Evolutionary conservation across 2,329 filamentous ascomycete genomes (phyloP), one percentile per base, ranked within the genome.

Genomic region (Fusarium sp.): DNA sequence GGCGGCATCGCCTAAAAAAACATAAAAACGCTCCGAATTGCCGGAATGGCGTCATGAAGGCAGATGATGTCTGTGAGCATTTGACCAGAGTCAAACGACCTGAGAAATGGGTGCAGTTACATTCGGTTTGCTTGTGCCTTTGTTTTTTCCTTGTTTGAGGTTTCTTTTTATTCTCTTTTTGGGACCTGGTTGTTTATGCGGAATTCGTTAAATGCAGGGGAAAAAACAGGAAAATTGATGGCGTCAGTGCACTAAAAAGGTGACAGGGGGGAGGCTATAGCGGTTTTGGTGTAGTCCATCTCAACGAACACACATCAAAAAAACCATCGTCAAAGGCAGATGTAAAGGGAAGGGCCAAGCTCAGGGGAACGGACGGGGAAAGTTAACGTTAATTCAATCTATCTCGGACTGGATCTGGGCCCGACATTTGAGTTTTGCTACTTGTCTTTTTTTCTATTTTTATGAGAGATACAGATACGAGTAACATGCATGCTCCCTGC

Each of bases 221-320:
- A 18, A 46, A 60, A 62, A 67, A 63, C 64, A 68, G 56, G 64
- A 67, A 56, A 55, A 37, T 8, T 27, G 42, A 68, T 67, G 64
- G 64, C 64, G 64, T 67, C 64, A 67, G 55, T 49, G 64, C 64
- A 50, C 64, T 41, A 63, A 49, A 3, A 35, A 5, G 35, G 18
- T 32, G 46, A 67, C 44, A 67, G 40, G 62, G 62, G 63, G 46
- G 46, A 49, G 56, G 64, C 49, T 67, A 37, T 62, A 67, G 63
- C 49, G 30, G 45, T 58, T 40, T 45, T 26, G 18, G 44, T n/a
- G 48, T 52, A 52, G 32, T 26, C 15, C 48, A 12, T 48, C 45
- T 48, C 45, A 26, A 35, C 42, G 20, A 32, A 42, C 50, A 44
- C 30, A 37, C 12, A 9, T 5, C 7, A 30, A 30, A 30, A 30